Evolutionary conservation across 2,329 filamentous ascomycete genomes (phyloP), one percentile per base, ranked within the genome.

Genomic region (Pyrenochaeta sp.): DNA sequence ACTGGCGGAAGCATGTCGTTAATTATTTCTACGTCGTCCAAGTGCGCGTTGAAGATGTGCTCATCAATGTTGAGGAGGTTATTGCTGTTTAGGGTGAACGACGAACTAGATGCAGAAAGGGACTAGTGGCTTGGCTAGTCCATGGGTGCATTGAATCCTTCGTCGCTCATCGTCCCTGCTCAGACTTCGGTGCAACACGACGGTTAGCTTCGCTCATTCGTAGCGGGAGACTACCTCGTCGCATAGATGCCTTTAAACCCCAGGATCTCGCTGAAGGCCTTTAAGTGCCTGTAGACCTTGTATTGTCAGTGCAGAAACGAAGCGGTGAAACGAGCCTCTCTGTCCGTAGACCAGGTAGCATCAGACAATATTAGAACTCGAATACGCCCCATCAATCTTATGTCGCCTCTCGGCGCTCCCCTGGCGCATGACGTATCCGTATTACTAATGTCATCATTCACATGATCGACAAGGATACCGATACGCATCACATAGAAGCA

Each of bases 361-460:
- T 12, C 12, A 12, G 12, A 15, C 32, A 10, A 36, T 36, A 9
- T 10, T 9, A 36, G 9, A 36, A 10, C 2, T 15, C 12, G 9
- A 36, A 36, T 5, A 4, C 32, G 39, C 15, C n/a, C 39, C n/a
- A 22, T 7, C 10, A 22, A 53, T 32, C 28, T 22, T 28, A 25
- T 61, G 50, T 66, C 79, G 74, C 1, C 82, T 89, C 88, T 77
- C 88, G 85, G 75, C 81, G 85, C 61, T 89, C 87, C 47, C 88
- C 86, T 15, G 89, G 86, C 76, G 85, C 86, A 0, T 86, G 83
- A 0, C 84, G 87, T 12, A 77, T 90, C 5, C 85, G 86, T 0
- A 15, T 54, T 3, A 30, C 34, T 25, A 54, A 54, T 10, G 7
- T 27, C 1, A 84, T 88, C 66, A 81, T 88, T 5, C 78, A 86